Evolutionary conservation across 2,329 filamentous ascomycete genomes (phyloP).

Genomic region (Calonectria ilicicola): DNA sequence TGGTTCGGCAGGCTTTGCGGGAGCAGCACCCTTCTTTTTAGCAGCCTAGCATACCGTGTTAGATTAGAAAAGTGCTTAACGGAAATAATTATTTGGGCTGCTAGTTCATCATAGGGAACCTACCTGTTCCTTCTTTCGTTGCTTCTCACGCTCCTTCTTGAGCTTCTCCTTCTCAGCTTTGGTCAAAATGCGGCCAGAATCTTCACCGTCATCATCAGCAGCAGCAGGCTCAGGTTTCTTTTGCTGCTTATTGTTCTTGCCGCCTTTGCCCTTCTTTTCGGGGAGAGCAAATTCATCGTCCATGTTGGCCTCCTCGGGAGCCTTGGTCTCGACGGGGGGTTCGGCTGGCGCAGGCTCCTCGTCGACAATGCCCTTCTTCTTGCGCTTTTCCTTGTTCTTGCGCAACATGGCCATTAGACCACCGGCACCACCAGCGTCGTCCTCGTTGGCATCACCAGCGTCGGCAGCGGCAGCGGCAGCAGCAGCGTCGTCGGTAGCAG

Average conservation of each 20-base stretch:
- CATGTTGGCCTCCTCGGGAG: slow-evolving; percentile 82
- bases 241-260: slow-evolving; percentile 57
- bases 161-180: slow-evolving; percentile 99
- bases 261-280: slow-evolving; percentile 79
- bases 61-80: slow-evolving; percentile 20
- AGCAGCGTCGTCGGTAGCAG: slow-evolving; percentile 57
- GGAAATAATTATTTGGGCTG: neutral
- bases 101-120: neutral
- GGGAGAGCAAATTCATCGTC: slow-evolving; percentile 89
- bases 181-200: slow-evolving; percentile 80
- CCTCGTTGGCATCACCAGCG: slow-evolving; percentile 61
- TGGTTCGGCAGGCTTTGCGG: slow-evolving; percentile 41
- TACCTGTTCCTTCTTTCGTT: slow-evolving; percentile 97
- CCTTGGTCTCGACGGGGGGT: slow-evolving; percentile 80
- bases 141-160: slow-evolving; percentile 98
- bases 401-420: slow-evolving; percentile 84
- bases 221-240: slow-evolving; percentile 62
- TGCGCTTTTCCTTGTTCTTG: slow-evolving; percentile 87
- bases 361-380: slow-evolving; percentile 85
- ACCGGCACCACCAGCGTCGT: slow-evolving; percentile 68
- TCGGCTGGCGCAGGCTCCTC: slow-evolving; percentile 59
- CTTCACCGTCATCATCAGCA: slow-evolving; percentile 65
- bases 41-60: slow-evolving; percentile 65
- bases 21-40: slow-evolving; percentile 77
- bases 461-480: slow-evolving; percentile 58